Evolutionary conservation across 768 basidiomycete genomes (phyloP), one percentile per base, ranked within the genome.

Genomic region (Phaffia australis): DNA sequence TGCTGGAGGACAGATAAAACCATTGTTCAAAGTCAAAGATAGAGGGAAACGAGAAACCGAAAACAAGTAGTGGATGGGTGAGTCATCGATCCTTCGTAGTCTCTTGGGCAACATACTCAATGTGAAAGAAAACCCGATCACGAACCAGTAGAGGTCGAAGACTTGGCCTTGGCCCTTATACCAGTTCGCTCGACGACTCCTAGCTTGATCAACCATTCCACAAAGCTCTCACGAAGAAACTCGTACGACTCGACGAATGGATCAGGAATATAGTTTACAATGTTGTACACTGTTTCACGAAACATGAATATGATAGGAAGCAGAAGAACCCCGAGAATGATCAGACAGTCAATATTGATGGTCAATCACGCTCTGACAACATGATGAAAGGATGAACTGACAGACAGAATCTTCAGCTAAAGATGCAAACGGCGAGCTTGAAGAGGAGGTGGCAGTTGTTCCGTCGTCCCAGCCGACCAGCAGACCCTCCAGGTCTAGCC

Each of bases 251-350:
- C 87, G 49, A 88, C 73, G 21, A 90, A 70, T 9, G 83, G 79
- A 64, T 94, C 92, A 1, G 94, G 94, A 50, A 98, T 80, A 77
- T 97, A 97, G 21, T 86, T 81, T 29, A 85, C 79, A 46, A 90
- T 70, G 55, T 89, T 82, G 75, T 87, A 89, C 35, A 92, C 93
- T 95, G 73, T 2, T 3, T 21, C 21, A 3, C 18, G 27, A 49
- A 52, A n/a, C 57, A 60, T 9, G 48, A 54, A n/a, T 19, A 27
- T 30, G 21, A 21, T n/a, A 56, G 3, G 6, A 27, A 16, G 27
- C 18, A 16, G 52, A 54, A n/a, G 16, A 54, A 5, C 27, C 52
- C 21, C 5, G 8, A 54, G 21, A 8, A 5, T 8, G 21, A 54
- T 16, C 32, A 25, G 27, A 32, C 23, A 58, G 8, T 23, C 23